Evolutionary conservation across 768 basidiomycete species (phyloP).

Genomic region (Boletellus ananas): DNA sequence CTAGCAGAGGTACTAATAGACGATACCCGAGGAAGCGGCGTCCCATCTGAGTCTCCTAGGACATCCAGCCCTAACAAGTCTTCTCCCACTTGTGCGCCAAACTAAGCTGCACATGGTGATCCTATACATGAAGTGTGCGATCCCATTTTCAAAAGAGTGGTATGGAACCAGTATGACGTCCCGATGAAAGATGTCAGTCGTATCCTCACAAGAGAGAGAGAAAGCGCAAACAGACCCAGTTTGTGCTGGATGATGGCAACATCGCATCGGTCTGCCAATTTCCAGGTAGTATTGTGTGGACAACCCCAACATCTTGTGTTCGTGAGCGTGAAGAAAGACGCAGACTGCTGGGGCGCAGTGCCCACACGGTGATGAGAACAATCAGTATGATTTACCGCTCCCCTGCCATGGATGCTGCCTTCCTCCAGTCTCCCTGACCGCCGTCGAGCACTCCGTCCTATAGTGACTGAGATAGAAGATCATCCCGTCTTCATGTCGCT

Average conservation of each 20-base stretch:
- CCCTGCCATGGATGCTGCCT: constrained; percentile 75
- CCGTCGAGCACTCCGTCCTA: too few species aligned
- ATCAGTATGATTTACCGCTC: constrained; percentile 73
- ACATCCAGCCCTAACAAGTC: too few species aligned
- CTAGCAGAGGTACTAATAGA: constrained; percentile 45
- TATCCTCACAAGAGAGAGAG: constrained; percentile 10
- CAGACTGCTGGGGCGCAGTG: constrained; percentile 72
- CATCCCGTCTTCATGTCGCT: constrained; percentile 46
- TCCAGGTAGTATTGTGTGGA: constrained; percentile 83
- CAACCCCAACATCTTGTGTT: constrained; percentile 71
- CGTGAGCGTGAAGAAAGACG: background rate
- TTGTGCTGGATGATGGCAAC: constrained; percentile 92
- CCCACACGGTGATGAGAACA: constrained; percentile 83
- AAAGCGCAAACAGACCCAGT: constrained; percentile 43
- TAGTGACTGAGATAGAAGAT: too few species aligned
- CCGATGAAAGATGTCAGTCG: constrained; percentile 25
- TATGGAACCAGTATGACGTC: constrained; percentile 90
- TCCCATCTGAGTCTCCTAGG: too few species aligned
- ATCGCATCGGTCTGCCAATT: constrained; percentile 78
- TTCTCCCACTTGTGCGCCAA: too few species aligned
- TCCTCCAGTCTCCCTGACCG: too few species aligned
- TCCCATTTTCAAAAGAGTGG: constrained; percentile 90
- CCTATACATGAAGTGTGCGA: constrained; percentile 84
- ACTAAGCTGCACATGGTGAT: too few species aligned
- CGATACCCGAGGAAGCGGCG: constrained; percentile 44